Percentiles rank a stretch among this genome's conserved stretches.
Conservation (phyloP, 306 rosid genomes). For the Luffa aegyptiaca region DNA sequence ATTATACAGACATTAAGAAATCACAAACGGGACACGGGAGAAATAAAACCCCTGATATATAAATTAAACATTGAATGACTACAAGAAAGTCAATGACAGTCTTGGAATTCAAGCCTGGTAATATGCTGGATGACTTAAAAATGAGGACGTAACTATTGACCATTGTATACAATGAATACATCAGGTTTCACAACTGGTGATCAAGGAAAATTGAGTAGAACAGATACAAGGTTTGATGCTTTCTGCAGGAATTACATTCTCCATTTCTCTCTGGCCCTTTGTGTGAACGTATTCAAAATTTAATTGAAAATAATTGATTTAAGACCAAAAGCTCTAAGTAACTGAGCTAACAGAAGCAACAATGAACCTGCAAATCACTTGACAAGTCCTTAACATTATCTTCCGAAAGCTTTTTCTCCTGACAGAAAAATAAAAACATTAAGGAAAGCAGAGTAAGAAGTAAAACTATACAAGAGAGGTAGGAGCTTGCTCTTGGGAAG, state of each 20-base stretch:
- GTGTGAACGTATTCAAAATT: not conserved
- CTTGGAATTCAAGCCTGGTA: not conserved
- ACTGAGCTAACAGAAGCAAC: conserved; percentile 3
- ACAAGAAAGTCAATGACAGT: not conserved
- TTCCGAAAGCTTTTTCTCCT: conserved; percentile 92
- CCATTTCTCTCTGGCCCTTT: too few species aligned
- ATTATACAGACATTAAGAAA: not conserved
- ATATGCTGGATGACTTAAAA: not conserved
- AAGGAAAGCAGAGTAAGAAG: conserved; percentile 2
- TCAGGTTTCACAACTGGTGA: not conserved
- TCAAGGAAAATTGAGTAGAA: not conserved
- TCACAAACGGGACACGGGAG: not conserved
- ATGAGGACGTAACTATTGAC: not conserved
- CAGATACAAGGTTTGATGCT: not conserved
- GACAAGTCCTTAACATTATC: conserved; percentile 82
- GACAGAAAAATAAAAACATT: conserved; percentile 6
- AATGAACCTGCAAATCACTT: conserved; percentile 80
- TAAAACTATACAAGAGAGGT: not conserved
- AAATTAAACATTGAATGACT: not conserved
- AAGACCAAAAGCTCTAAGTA: not conserved
- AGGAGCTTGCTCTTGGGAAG: not conserved
- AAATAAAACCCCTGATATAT: not conserved
- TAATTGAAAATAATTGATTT: not conserved
- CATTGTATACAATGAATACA: not conserved
- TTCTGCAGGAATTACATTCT: not conserved